Base-by-base conservation (phyloP, 345 rosid species). In the Raphanus sativus region DNA sequence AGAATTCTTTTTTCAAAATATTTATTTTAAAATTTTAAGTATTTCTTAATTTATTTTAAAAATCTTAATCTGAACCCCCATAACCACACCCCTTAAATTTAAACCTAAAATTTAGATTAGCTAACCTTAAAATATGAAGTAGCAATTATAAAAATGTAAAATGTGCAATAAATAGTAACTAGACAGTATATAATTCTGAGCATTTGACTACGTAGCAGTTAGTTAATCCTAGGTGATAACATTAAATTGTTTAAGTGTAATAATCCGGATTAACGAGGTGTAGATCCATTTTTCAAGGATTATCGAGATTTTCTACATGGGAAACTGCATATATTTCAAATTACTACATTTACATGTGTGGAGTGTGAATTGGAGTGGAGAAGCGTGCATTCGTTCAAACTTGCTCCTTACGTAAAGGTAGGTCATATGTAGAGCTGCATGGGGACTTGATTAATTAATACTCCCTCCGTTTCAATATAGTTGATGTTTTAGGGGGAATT, bases 341-440 rank as follows among this genome's bases (percentile, higher is more conserved):
- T 64, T 34, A 63, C 13, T 9, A 28, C 12, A 61, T 9, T 29
- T 61, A 62, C 58, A 67, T 68, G 25, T 17, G 45, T 54, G 63
- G 12, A 3, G 4, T 21, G 30, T 62, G 62, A 30, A 32, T 32
- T 33, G 63, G 62, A 69, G 16, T 32, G 63, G 73, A 69, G 30
- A 55, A 17, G 13, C 52, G 64, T 55, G 74, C 33, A 12, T 69
- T 69, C 21, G 21, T 54, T 10, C 21, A 69, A 6, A 56, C 61
- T 61, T 69, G 30, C 32, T 12, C 24, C n/a, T 8, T 4, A 69
- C 64, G 63, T 69, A 34, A 69, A 55, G 73, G 32, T 12, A 55
- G 50, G 73, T 69, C 73, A 55, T 69, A 17, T 12, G 29, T 69
- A 26, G 38, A 26, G 38, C 21, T 61, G 30, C 64, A 33, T 69